These are phyloP conservation scores for Brettanomyces nanus DNA, from an alignment of 805 yeast genomes.

Conservation along the genomic window DNA sequence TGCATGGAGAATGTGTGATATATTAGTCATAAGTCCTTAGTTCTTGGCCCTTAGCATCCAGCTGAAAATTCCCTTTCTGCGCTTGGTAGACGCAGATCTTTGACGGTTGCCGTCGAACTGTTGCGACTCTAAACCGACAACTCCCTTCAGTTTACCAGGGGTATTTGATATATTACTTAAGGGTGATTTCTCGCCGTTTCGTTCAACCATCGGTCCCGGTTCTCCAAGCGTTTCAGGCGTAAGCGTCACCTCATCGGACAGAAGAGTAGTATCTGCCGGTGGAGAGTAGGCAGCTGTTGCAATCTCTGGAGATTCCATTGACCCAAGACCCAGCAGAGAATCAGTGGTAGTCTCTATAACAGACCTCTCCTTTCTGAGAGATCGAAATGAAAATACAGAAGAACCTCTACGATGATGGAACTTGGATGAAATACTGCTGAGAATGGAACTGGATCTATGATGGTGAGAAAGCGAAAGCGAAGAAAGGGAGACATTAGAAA, in stretches of 20 bases:
- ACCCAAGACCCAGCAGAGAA: constrained; percentile 17
- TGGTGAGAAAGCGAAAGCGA: too few relatives aligned
- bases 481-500: too few relatives aligned
- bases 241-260: constrained; percentile 20
- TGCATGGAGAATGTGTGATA: too few relatives aligned
- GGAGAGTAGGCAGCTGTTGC: not conserved
- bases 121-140: too few relatives aligned
- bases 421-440: constrained; percentile 19
- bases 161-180: constrained; percentile 1
- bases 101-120: not conserved
- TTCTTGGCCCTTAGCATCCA: constrained; percentile 8
- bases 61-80: constrained; percentile 5
- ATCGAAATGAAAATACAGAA: constrained; percentile 14
- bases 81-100: not conserved
- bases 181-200: not conserved
- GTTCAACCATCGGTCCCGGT: constrained; percentile 28
- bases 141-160: too few relatives aligned
- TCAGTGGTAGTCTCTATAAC: constrained; percentile 22
- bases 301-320: constrained; percentile 1
- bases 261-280: constrained; percentile 14
- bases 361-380: constrained; percentile 12
- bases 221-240: constrained; percentile 24
- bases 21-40: too few relatives aligned
- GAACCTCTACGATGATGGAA: constrained; percentile 20
- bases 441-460: constrained; percentile 18